Base-by-base conservation (phyloP, 345 rosid species). In the Cardamine occulta region DNA sequence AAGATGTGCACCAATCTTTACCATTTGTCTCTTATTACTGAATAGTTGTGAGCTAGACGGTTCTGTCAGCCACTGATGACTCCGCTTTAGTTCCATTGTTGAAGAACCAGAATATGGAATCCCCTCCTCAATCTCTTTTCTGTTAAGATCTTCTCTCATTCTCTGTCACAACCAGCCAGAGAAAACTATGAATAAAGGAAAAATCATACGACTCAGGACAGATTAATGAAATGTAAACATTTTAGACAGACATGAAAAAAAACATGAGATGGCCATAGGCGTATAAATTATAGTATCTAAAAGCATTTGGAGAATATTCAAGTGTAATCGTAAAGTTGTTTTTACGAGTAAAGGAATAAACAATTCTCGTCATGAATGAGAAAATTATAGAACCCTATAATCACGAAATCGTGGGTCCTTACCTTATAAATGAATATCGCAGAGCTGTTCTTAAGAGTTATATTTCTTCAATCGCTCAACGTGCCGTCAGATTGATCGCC, bases 11-110 rank as follows among this genome's bases (percentile, higher is more conserved):
- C 85, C 85, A 75, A 71, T 73, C 75, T 85, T 85, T 3, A 82
- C 72, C 29, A 85, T 79, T 76, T 84, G 97, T 77, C 85, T 88
- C 87, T 91, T 91, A 83, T 82, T 87, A 18, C 89, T 81, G 75
- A 81, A 78, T 32, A 85, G 66, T 78, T 88, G 86, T 1, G 89
- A 73, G 55, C 79, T 88, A 32, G 82, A 75, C 56, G 85, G 66
- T 80, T 83, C 85, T 5, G 82, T 53, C 76, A 90, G 83, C 89
- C 97, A 90, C 31, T 80, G 88, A 75, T 84, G 87, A 71, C 86
- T 73, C 62, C 97, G 79, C 79, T 91, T 93, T 17, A n/a, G n/a
- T 3, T 72, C 74, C 65, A 78, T 66, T 58, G 64, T 59, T 2
- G 68, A 56, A 45, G 57, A 31, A 44, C 6, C 32, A 17, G 71